Percentiles rank a stretch among this genome's conserved stretches.
These are phyloP conservation scores for Emiliania huxleyi DNA, from an alignment of 78 protist genomes.

Conservation along the genomic window DNA sequence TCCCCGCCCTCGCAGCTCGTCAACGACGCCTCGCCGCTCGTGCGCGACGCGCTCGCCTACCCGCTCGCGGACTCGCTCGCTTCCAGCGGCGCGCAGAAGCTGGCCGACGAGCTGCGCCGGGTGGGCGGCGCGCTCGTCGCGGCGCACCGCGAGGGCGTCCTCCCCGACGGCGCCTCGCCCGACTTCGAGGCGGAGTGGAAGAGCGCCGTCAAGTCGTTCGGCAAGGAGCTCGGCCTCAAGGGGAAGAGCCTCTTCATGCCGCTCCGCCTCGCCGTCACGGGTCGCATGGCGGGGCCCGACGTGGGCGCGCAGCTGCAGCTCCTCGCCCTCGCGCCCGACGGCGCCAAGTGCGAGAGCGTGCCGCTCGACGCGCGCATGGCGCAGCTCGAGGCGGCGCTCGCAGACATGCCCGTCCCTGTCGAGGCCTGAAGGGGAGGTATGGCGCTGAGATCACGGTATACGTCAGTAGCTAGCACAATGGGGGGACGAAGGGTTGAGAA, in stretches of 20 bases:
- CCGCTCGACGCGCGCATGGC: background rate
- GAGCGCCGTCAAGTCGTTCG: background rate
- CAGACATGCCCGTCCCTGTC: background rate
- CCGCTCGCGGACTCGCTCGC: background rate
- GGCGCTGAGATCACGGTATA: too few species aligned
- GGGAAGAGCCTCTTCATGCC: conserved; percentile 36
- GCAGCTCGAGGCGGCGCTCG: background rate
- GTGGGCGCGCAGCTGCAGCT: background rate
- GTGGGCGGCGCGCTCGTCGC: background rate
- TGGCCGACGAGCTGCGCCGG: background rate
- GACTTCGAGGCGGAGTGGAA: background rate
- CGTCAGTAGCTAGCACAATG: too few species aligned
- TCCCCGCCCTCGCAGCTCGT: too few species aligned
- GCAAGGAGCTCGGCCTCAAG: conserved; percentile 42
- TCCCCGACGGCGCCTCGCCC: background rate
- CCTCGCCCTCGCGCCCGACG: background rate
- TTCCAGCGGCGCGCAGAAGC: background rate
- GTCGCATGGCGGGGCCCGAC: conserved; percentile 32
- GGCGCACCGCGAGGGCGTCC: background rate
- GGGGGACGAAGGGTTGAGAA: too few species aligned
- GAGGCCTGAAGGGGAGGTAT: too few species aligned
- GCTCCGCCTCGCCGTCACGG: conserved; percentile 35
- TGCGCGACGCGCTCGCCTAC: conserved; percentile 21
- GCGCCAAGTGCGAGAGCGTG: background rate
- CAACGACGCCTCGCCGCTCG: conserved; percentile 1